Evolutionary conservation across 2,329 filamentous ascomycete species (phyloP), one percentile per base, ranked within the genome.

Genomic region (Neofusicoccum sp.): DNA sequence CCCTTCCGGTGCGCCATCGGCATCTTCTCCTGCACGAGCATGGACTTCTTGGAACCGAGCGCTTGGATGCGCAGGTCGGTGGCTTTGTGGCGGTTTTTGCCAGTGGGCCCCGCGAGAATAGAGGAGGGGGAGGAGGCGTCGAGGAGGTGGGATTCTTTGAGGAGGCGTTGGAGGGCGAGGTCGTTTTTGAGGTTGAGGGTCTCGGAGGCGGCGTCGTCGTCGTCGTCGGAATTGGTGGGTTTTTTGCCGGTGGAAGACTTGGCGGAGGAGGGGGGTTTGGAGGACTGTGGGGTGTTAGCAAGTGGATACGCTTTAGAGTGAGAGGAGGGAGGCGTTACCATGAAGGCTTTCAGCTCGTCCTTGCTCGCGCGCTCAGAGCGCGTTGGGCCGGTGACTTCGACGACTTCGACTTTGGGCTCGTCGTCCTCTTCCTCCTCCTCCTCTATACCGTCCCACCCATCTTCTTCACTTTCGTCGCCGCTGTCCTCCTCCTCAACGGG

Each of bases 141-240:
- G 61, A 98, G 86, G 63, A 98, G 87, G 76, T 96, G 92, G 0
- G 93, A 97, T 80, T 99, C 95, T 67, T 88, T 84, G 61, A 99
- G 86, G 41, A 99, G 86, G 48, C 92, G 88, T 74, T 97, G 93
- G 12, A 99, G 86, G 40, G 91, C 93, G 58, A 96, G 86, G 74
- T 98, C 95, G 74, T 97, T 93, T 73, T 93, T 92, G 16, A 98
- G 82, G 63, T 96, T 89, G 9, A 79, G 74, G 26, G 80, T 74
- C n/a, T 61, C 59, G 64, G 81, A 81, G 56, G 83, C 82, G 70
- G 88, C 84, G 69, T 89, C 85, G 30, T 73, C 76, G 62, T 82
- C 76, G 31, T 80, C 72, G 65, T 68, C 60, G 68, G 73, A 61
- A 34, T 63, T 62, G 65, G 68, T 61, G 61, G 63, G 64, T 2